Base-by-base conservation (phyloP, 495 filamentous ascomycete genomes). In the Parathielavia appendiculata region DNA sequence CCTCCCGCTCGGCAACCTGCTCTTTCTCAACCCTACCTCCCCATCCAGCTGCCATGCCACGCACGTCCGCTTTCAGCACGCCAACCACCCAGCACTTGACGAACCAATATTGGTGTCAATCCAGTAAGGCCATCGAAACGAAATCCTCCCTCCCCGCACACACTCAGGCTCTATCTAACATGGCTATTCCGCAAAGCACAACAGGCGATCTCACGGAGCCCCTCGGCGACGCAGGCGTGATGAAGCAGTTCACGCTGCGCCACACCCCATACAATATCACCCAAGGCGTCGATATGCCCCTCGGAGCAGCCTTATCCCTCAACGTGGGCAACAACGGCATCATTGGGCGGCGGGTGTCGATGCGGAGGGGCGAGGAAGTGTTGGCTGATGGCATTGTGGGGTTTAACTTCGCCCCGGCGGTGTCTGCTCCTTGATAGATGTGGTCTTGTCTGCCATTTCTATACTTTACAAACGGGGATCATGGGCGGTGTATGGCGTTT, bases 381-480 rank as follows among this genome's bases (percentile, higher is more conserved):
- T 48, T 78, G 11, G 75, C 69, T 8, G 75, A 79, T 46, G 76
- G 76, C 9, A 77, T 79, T 34, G 71, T 77, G 20, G 76, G 76
- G 32, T 76, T 74, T 47, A 79, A 79, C 50, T 75, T 45, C n/a
- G 9, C 34, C 12, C 46, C 46, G 30, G 46, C 14, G 26, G 23
- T 34, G 13, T 12, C n/a, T 49, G 23, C 14, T 32, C 26, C 26
- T 2, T 30, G 3, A 30, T 30, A 30, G 14, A 5, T 9, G 46
- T 5, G 5, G 12, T 30, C 2, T 14, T 4, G 46, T 14, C 17
- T 49, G 46, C 34, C 23, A 10, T 8, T 10, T 17, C 13, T 30
- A 38, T 14, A 9, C 10, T 2, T 38, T 4, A n/a, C 1, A 7
- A 14, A n/a, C 5, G 26, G 14, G 46, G 11, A 20, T 2, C 14